Base-by-base conservation (phyloP, 441 rosid species). In the Euphorbia schlechtendalii region DNA sequence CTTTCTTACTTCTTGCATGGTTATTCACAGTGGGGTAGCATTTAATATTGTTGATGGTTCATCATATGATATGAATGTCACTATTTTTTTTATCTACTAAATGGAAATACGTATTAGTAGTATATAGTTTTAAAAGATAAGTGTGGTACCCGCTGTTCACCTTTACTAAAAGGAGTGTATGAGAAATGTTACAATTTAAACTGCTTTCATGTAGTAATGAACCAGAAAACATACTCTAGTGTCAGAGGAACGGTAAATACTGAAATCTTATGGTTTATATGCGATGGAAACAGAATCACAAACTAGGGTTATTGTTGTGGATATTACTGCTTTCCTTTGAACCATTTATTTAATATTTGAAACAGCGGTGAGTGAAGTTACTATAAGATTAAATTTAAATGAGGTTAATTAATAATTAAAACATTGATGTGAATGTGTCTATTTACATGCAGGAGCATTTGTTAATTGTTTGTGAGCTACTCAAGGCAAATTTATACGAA, bases 391-490 rank as follows among this genome's bases (percentile, higher is more conserved):
- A 25, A 24, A 10, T 11, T 22, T 21, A 22, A 2, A 53, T 3
- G 57, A 21, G 27, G 32, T 53, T 24, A 53, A 24, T 53, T 24
- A 2, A 22, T 53, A 32, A 53, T 21, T 24, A 12, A 53, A 22
- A 53, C 32, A 53, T 24, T 51, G 17, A 22, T 14, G 27, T 10
- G 12, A 24, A 53, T 11, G 32, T 53, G 10, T 53, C n/a, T 66
- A 36, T 74, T 66, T 59, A 56, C 55, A 65, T 82, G 69, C 85
- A 93, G 97, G 99, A 93, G 80, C 99, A 93, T 80, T 75, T 93
- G 80, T 77, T 93, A 58, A 90, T 93, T 62, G 97, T 93, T 60
- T 90, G 99, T 73, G 99, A 93, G 75, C 95, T 93, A 74, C 95
- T 93, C 64, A 93, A 93, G 83, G 99, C 96, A 68, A 93, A 93